Evolutionary conservation across 495 filamentous ascomycete species (phyloP), one percentile per base, ranked within the genome.

Genomic region (Penicillium coffeae): DNA sequence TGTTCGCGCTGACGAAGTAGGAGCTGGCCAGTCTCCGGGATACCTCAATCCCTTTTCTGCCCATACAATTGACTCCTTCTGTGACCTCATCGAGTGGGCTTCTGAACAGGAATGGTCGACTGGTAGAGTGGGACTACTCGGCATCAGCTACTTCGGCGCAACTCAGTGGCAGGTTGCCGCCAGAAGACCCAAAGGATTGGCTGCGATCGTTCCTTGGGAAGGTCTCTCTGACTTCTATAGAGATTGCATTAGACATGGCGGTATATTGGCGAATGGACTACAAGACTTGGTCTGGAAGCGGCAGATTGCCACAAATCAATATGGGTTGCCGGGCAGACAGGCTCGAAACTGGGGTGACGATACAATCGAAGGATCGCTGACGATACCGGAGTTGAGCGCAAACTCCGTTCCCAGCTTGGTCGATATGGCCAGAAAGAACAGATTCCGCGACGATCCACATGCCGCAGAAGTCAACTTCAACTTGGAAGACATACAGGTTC

Each of bases 181-280:
- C 8, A 68, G 80, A 4, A 64, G 72, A 33, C 82, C 82, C 0
- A 79, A 77, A 59, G 82, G 81, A 2, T 51, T 86, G 21, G 63
- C 75, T 0, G 74, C 72, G 3, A 44, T 44, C 1, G 20, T 44
- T 12, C 82, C 82, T 0, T 86, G 82, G 82, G 82, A 86, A 55
- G 82, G 82, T 14, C 80, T 85, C 77, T 79, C 75, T 1, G 82
- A 86, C 49, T 83, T 79, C 48, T 86, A 84, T 54, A 73, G 81
- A 0, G 82, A 85, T 46, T 65, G 76, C 2, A 81, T 74, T 35
- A 55, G 80, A 2, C 83, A 86, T 49, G 84, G 84, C 3, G 84
- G 83, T 0, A 85, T 88, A 33, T 61, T 82, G 15, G 81, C 77
- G 0, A 78, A 85, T 54, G 60, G 59, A 1, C 85, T 85, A 57